phyloP scores from a whole-genome alignment of 768 basidiomycete species.

The Mycena indigotica region DNA sequence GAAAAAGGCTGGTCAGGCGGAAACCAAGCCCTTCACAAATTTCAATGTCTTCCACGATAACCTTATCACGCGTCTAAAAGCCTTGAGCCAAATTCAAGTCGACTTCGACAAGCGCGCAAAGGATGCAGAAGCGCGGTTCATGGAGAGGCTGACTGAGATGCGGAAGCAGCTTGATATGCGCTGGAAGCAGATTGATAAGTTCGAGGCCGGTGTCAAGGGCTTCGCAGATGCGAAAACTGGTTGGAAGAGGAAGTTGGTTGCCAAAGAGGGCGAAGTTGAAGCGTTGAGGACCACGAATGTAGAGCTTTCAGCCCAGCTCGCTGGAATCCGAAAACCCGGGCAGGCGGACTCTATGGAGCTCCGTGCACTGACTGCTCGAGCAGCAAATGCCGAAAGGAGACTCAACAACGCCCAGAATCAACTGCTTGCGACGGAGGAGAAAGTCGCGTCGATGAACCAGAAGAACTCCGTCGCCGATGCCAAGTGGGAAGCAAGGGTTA shows the following conservation, averaged over 20 bases:
- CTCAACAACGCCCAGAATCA: constrained; percentile 85
- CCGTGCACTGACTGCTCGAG: constrained; percentile 68
- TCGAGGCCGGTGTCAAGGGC: constrained; percentile 82
- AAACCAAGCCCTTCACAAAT: constrained; percentile 92
- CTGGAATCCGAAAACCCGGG: constrained; percentile 59
- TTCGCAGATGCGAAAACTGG: constrained; percentile 78
- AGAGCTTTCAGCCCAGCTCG: constrained; percentile 74
- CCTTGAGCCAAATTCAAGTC: constrained; percentile 78
- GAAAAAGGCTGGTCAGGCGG: constrained; percentile 76
- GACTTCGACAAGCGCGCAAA: constrained; percentile 87
- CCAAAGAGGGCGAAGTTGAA: constrained; percentile 89
- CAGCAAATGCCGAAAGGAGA: constrained; percentile 85
- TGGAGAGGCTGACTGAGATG: constrained; percentile 76
- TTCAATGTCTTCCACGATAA: constrained; percentile 95
- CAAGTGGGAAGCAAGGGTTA: constrained; percentile 95
- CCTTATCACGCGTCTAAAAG: constrained; percentile 83
- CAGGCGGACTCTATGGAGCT: constrained; percentile 69
- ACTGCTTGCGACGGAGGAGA: constrained; percentile 80
- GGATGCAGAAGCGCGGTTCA: constrained; percentile 72
- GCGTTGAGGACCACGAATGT: constrained; percentile 74
- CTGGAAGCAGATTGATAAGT: constrained; percentile 92
- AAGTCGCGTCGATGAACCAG: constrained; percentile 71
- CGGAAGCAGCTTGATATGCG: constrained; percentile 84
- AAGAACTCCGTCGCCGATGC: constrained; percentile 72
- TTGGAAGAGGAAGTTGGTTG: constrained; percentile 81